Base-by-base conservation (phyloP, 352 stramenopile species). In the Pythium brachiatum region DNA sequence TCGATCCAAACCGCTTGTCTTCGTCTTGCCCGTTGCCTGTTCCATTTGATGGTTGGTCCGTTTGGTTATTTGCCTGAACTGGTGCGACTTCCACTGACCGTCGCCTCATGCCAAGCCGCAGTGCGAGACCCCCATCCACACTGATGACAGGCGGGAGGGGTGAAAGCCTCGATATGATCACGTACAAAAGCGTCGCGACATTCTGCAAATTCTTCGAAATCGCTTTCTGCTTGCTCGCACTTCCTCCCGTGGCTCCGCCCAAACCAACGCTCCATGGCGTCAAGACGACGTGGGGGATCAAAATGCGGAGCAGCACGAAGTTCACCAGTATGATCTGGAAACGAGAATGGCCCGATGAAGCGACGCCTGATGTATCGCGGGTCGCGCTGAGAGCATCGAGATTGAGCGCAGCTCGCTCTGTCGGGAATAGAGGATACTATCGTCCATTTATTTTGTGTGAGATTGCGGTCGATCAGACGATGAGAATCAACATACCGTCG, bases 261-360 rank as follows among this genome's bases (percentile, higher is more conserved):
- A 90, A 74, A 7, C 74, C 79, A 0, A 73, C 65, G 32, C 70
- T 70, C 70, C 76, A 85, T 18, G 81, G 81, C 34, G 74, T 64
- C 36, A 89, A 55, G 7, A 92, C 56, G 13, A 90, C 63, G 34
- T 85, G 66, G 13, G 81, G 76, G 47, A 90, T 81, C 55, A 90
- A 41, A 16, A 90, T 73, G 2, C 79, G 77, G 2, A 88, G 53
- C 20, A 86, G 60, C 29, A 92, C 27, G 38, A 92, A 89, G 57
- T 88, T 89, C 53, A 86, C 53, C 21, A 86, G 29, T 16, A 90
- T 66, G 3, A 92, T 50, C 57, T 88, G 69, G 57, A 82, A 85
- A 2, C 75, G 74, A 9, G 73, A 64, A 34, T 70, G 69, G 4
- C 8, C 8, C 6, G 53, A 36, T 4, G 55, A 34, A 12, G n/a